phyloP scores from a whole-genome alignment of 2,329 filamentous ascomycete species.

The Aspergillus glaucus region DNA sequence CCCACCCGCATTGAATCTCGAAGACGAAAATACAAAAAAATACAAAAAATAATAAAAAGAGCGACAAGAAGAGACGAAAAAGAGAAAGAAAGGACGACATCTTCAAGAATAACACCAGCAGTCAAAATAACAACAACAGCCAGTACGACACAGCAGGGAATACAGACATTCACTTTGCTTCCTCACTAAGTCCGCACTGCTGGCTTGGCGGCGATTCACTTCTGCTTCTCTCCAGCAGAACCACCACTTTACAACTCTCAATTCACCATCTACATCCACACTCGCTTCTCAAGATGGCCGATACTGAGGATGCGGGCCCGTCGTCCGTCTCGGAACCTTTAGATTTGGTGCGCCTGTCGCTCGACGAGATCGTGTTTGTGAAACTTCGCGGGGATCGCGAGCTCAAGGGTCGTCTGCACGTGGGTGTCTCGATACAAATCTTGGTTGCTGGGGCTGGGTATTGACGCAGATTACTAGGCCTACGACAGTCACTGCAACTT shows the following conservation, averaged over 20 bases:
- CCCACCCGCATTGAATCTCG: not conserved
- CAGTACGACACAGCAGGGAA: not conserved
- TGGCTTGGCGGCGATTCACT: not conserved
- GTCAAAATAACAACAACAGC: not conserved
- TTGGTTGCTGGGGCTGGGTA: conserved; percentile 2
- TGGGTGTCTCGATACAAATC: conserved; percentile 43
- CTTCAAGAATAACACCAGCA: not conserved
- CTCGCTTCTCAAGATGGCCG: conserved; percentile 59
- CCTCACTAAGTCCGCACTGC: not conserved
- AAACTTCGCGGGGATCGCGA: conserved; percentile 94
- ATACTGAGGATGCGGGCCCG: conserved; percentile 64
- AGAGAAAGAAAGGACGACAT: not conserved
- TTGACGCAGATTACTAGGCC: conserved; percentile 53
- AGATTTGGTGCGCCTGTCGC: conserved; percentile 86
- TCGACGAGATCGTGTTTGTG: conserved; percentile 95
- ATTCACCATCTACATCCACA: not conserved
- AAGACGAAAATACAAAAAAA: not conserved
- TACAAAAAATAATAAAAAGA: not conserved
- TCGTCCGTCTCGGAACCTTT: conserved; percentile 80
- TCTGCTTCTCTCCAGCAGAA: conserved; percentile 2
- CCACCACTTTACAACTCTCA: not conserved
- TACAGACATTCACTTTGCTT: not conserved
- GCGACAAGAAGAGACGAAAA: not conserved
- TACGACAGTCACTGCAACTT: conserved; percentile 99
- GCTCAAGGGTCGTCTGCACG: conserved; percentile 89